These are phyloP conservation scores for Vigna angularis DNA, from an alignment of 306 rosid species.

Conservation along the genomic window DNA sequence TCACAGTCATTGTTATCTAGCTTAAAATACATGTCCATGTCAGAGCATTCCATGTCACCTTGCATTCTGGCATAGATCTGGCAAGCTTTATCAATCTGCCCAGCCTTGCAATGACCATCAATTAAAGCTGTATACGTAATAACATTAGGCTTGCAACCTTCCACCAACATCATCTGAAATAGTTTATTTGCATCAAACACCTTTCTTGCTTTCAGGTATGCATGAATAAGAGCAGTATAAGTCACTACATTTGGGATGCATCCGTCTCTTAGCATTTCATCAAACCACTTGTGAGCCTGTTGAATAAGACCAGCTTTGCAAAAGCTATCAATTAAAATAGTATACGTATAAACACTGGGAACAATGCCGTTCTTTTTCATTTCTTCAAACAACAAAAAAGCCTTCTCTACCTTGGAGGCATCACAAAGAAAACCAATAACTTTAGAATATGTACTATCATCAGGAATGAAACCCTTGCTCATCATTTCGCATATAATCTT, in stretches of 20 bases:
- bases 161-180: constrained; percentile 73
- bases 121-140: constrained; percentile 82
- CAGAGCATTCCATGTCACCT: constrained; percentile 62
- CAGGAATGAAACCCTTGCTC: constrained; percentile 81
- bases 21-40: constrained; percentile 74
- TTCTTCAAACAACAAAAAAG: constrained; percentile 73
- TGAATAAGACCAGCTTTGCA: constrained; percentile 82
- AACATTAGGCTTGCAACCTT: constrained; percentile 82
- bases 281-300: constrained; percentile 82
- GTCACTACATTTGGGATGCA: constrained; percentile 87
- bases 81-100: constrained; percentile 78
- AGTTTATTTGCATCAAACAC: constrained; percentile 68
- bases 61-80: constrained; percentile 78
- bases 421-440: constrained; percentile 81
- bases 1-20: constrained; percentile 45
- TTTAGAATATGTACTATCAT: constrained; percentile 78
- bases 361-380: constrained; percentile 75
- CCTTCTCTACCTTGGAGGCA: constrained; percentile 79
- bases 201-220: constrained; percentile 80
- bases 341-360: constrained; percentile 87
- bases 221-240: constrained; percentile 84
- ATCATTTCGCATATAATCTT: constrained; percentile 78
- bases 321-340: constrained; percentile 81
- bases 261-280: constrained; percentile 78
- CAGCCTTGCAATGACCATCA: constrained; percentile 87